These are phyloP conservation scores for Citrus hindsii DNA, from an alignment of 345 rosid genomes.

Conservation along the genomic window DNA sequence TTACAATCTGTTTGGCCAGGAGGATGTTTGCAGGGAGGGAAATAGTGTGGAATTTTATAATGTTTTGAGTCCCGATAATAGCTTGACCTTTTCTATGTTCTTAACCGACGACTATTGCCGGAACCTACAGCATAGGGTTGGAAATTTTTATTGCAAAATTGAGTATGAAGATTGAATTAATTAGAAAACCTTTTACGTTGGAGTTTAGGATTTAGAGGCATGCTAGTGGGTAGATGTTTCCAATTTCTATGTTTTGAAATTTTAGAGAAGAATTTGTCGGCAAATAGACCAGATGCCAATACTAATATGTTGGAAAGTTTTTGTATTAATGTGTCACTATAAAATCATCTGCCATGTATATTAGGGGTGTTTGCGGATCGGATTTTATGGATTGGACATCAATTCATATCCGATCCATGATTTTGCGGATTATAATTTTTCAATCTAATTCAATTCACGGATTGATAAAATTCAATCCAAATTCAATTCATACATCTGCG, in stretches of 20 bases:
- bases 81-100: too few relatives aligned
- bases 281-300: neutral
- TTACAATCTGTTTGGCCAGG: neutral
- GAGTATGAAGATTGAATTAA: neutral
- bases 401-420: too few relatives aligned
- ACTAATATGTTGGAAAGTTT: neutral
- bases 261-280: neutral
- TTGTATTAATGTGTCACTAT: neutral
- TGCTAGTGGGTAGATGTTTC: neutral
- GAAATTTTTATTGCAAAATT: neutral
- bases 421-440: too few relatives aligned
- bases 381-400: too few relatives aligned
- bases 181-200: neutral
- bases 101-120: too few relatives aligned
- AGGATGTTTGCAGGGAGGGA: neutral
- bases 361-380: too few relatives aligned
- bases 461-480: too few relatives aligned
- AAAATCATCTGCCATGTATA: neutral
- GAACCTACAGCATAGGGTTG: too few relatives aligned
- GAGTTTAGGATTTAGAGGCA: neutral
- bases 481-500: too few relatives aligned
- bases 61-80: too few relatives aligned
- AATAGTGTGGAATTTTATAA: too few relatives aligned
- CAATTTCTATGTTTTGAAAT: neutral
- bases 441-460: too few relatives aligned